These are phyloP conservation scores for Crucibulum laeve DNA, from an alignment of 768 basidiomycete species.

Conservation along the genomic window DNA sequence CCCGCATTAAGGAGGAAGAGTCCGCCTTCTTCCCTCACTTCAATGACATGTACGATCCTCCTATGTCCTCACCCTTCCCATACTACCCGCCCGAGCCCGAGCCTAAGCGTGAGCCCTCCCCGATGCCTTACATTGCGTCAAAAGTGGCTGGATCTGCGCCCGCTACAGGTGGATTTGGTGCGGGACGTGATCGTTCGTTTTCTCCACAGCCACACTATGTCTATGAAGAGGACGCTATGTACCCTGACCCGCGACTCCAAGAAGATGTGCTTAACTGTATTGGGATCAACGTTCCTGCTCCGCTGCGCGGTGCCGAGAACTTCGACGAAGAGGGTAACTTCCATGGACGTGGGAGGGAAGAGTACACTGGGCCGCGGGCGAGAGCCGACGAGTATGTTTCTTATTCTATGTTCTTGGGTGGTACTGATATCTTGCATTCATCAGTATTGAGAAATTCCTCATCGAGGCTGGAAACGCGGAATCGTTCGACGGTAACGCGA, in stretches of 20 bases:
- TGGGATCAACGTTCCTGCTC: constrained; percentile 16
- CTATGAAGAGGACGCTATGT: constrained; percentile 9
- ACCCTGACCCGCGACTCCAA: constrained; percentile 5
- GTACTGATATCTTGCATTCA: constrained; percentile 4
- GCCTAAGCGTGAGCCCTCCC: too few relatives aligned
- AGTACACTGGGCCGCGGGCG: constrained; percentile 40
- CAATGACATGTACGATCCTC: not conserved
- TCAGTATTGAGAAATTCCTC: constrained; percentile 51
- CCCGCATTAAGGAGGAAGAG: too few relatives aligned
- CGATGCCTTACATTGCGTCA: not conserved
- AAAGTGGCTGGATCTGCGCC: constrained; percentile 1
- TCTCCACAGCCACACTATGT: constrained; percentile 13
- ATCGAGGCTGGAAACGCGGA: constrained; percentile 53
- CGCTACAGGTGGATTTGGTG: not conserved
- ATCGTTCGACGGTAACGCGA: constrained; percentile 54
- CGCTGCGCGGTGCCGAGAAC: constrained; percentile 22
- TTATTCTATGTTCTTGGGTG: not conserved
- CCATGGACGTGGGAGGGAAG: constrained; percentile 40
- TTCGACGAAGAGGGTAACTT: constrained; percentile 41
- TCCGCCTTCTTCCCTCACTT: not conserved
- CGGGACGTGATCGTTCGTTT: constrained; percentile 6
- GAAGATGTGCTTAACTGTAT: constrained; percentile 14
- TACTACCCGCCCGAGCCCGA: not conserved
- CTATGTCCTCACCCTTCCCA: not conserved
- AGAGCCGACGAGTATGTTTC: constrained; percentile 45